These are phyloP conservation scores for Wickerhamomyces alni DNA, from an alignment of 805 yeast species.

Conservation along the genomic window DNA sequence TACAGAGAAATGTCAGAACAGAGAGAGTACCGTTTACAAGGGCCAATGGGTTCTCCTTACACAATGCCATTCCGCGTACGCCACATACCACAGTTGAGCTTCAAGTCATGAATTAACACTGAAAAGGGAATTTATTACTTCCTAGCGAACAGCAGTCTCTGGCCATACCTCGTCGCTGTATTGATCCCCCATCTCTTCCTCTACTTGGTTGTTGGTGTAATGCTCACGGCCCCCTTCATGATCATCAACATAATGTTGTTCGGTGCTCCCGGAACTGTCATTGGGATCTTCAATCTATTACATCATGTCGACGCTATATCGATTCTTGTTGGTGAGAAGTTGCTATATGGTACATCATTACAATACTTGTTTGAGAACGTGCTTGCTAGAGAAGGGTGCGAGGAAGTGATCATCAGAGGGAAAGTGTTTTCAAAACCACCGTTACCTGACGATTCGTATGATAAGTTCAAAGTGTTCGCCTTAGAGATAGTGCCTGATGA, in stretches of 20 bases:
- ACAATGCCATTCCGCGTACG: neutral
- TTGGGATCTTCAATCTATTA: slow-evolving; percentile 38
- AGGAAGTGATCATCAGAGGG: slow-evolving; percentile 37
- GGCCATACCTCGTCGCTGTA: slow-evolving; percentile 2
- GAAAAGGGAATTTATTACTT: slow-evolving; percentile 2
- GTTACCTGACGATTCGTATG: slow-evolving; percentile 24
- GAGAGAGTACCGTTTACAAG: no score
- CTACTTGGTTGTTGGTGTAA: neutral
- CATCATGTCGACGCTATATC: slow-evolving; percentile 39
- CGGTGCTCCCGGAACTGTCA: slow-evolving; percentile 39
- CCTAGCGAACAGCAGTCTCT: neutral
- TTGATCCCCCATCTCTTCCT: neutral
- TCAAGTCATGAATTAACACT: no score
- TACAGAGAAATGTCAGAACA: no score
- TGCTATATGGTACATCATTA: slow-evolving; percentile 44
- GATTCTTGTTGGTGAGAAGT: slow-evolving; percentile 32
- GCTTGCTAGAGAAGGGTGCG: slow-evolving; percentile 37
- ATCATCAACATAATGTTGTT: neutral
- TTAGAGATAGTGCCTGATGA: slow-evolving; percentile 27
- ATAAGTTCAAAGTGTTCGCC: slow-evolving; percentile 15
- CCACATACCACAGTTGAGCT: no score
- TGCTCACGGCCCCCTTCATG: neutral
- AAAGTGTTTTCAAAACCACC: slow-evolving; percentile 27
- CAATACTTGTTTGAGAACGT: slow-evolving; percentile 42
- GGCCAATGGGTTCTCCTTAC: no score